phyloP scores from a whole-genome alignment of 192 early-diverging fungal species.

The Coemansia sp. region DNA sequence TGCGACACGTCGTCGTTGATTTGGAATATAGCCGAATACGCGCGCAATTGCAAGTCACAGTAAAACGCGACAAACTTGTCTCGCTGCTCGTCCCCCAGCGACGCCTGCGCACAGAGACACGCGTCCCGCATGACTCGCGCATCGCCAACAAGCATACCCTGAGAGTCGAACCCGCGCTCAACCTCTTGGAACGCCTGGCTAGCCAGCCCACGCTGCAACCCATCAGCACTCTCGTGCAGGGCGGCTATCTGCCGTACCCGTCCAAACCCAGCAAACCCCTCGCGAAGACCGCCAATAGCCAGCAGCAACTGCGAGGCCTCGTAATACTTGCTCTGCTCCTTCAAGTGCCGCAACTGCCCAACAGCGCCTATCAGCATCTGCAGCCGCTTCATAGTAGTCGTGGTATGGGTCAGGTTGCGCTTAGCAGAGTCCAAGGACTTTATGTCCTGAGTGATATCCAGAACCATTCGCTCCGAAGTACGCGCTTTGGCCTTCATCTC shows the following conservation, averaged over 20 bases:
- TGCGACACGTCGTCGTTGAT: conserved; percentile 72
- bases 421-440: conserved; percentile 93
- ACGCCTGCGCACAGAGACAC: conserved; percentile 72
- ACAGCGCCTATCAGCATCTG: conserved; percentile 85
- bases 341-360: conserved; percentile 69
- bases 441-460: conserved; percentile 96
- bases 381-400: conserved; percentile 77
- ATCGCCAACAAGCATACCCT: conserved; percentile 1
- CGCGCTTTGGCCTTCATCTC: conserved; percentile 84
- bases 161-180: conserved; percentile 64
- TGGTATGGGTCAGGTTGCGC: conserved; percentile 79
- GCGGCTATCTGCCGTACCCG: conserved; percentile 75
- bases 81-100: conserved; percentile 62
- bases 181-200: conserved; percentile 72
- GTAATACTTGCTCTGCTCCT: conserved; percentile 68
- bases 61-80: conserved; percentile 63
- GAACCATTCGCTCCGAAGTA: conserved; percentile 83
- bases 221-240: conserved; percentile 63
- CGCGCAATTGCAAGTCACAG: conserved; percentile 76
- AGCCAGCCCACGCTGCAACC: conserved; percentile 65
- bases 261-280: conserved; percentile 73
- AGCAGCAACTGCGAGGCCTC: conserved; percentile 79
- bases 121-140: conserved; percentile 65
- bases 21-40: conserved; percentile 81
- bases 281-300: conserved; percentile 76